Evolutionary conservation across 768 basidiomycete genomes (phyloP), one percentile per base, ranked within the genome.

Genomic region (Termitomyces sp.): DNA sequence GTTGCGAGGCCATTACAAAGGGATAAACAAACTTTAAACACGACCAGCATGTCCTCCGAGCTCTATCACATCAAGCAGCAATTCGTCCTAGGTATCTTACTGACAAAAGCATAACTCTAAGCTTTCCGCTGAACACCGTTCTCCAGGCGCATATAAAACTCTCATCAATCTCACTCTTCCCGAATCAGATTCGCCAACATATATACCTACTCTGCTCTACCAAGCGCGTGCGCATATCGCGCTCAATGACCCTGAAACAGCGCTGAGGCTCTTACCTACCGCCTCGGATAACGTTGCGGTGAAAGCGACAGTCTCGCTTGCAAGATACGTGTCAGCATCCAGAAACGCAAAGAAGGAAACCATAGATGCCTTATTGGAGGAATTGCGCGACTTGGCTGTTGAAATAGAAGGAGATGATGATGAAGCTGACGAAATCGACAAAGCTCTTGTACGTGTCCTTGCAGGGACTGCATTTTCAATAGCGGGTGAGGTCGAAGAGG

Each of bases 401-500:
- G 94, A 98, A 70, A 84, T 88, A 42, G 94, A 96, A 64, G 83
- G 86, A 5, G 89, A 88, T 24, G 91, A 90, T 64, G 79, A 74
- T 18, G 87, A 87, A 49, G 79, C 79, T 0, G 79, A 74, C n/a
- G 81, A 85, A 22, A 79, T 76, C 57, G 92, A 91, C 61, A 91
- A 85, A 67, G 82, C 84, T 20, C 69, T 85, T 44, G 92, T 95
- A 6, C 78, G 85, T 53, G 90, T 92, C 29, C 72, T 92, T 20
- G 91, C 92, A 31, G 93, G 87, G n/a, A 92, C 88, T 13, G 91
- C 92, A 0, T 96, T 96, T 69, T 81, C 86, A 16, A 75, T 83
- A 34, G 90, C 90, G 16, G 88, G 87, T 2, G 94, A 97, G 72
- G 72, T 90, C 12, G 94, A 97, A 71, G 94, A 98, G 72, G 94